Evolutionary conservation across 805 yeast genomes (phyloP), one percentile per base, ranked within the genome.

Genomic region (Teunomyces barrocoloradensis): DNA sequence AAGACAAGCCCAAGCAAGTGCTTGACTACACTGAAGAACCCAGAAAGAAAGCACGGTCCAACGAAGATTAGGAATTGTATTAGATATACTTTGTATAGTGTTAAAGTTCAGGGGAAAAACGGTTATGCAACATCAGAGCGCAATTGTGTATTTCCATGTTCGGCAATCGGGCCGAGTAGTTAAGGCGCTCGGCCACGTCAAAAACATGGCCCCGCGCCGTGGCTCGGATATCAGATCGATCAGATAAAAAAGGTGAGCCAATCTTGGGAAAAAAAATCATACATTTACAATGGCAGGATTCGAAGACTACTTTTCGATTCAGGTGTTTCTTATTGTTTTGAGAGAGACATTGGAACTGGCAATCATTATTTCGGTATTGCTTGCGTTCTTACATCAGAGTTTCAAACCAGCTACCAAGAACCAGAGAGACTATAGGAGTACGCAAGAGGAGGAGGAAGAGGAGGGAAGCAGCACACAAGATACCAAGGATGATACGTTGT

Each of bases 291-390:
- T 45, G 48, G 40, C 48, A 12, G 28, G 42, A 18, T 20, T 46
- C 13, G 49, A 46, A 13, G 49, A 46, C 40, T 46, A 46, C 43
- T 86, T 86, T 64, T 85, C 89, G 2, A 79, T 84, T 43, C 89
- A 85, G 66, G 82, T 85, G 29, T 86, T 85, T 60, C 82, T 86
- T 61, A 86, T 86, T 44, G 82, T 85, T 30, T 63, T 86, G 21
- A 70, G 94, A 56, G 94, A 86, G 59, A 83, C 91, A 0, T 60
- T 86, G 44, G 94, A 86, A 65, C 82, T 83, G 60, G 85, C 87
- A n/a, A 79, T 86, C 48, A 86, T 86, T 50, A 78, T 86, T 3
- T 84, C 91, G 1, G 89, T 86, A 23, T 67, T 86, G 15, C 68
- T 86, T n/a, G 81, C 89, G 1, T 85, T 86, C 59, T 73, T 86